Percentiles rank a stretch among this genome's conserved stretches.
These are phyloP conservation scores for Aspergillus ruber DNA, from an alignment of 2,329 filamentous ascomycete genomes.

Conservation along the genomic window DNA sequence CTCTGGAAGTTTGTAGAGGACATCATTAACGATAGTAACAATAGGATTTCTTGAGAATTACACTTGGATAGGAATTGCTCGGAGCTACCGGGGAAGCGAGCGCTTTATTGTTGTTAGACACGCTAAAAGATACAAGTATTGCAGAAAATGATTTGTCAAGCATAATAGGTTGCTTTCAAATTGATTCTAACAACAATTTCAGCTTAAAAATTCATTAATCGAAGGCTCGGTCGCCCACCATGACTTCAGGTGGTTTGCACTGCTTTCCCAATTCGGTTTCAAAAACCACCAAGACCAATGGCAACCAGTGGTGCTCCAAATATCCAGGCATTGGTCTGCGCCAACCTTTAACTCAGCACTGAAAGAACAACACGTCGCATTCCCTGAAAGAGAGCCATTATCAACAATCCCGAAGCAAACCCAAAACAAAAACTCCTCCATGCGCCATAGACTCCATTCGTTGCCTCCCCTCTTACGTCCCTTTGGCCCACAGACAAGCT, in stretches of 20 bases:
- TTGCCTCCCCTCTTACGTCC: not conserved
- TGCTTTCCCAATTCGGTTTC: not conserved
- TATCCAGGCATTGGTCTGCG: no score
- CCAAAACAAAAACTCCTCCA: not conserved
- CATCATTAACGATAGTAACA: not conserved
- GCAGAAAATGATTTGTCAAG: no score
- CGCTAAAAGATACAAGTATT: no score
- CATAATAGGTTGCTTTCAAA: not conserved
- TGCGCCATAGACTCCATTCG: not conserved
- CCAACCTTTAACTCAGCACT: not conserved
- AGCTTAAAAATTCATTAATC: not conserved
- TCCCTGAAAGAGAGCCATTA: not conserved
- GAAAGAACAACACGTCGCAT: not conserved
- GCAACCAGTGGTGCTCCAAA: not conserved
- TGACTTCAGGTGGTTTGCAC: not conserved
- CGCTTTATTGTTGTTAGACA: no score
- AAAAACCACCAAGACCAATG: not conserved
- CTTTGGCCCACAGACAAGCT: not conserved
- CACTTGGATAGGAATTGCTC: not conserved
- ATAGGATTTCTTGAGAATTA: no score
- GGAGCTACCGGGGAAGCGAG: not conserved
- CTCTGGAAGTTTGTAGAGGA: constrained; percentile 6
- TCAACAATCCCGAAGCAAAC: not conserved
- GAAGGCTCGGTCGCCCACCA: no score
- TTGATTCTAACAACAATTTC: not conserved